These are phyloP conservation scores for Podospora didyma DNA, from an alignment of 495 filamentous ascomycete species.

Conservation along the genomic window DNA sequence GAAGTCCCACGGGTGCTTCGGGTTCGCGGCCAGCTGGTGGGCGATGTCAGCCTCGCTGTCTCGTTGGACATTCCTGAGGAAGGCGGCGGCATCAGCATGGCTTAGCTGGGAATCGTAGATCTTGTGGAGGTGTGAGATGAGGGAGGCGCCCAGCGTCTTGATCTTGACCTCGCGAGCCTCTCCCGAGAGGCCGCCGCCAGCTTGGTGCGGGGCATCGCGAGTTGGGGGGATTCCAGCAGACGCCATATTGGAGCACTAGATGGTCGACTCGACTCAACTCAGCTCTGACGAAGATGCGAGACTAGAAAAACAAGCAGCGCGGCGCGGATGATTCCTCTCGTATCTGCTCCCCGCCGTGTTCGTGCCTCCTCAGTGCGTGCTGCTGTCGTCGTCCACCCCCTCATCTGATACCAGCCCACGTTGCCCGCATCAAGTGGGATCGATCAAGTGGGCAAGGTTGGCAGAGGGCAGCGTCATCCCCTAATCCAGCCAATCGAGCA, in stretches of 20 bases:
- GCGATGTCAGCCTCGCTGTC: conserved; percentile 26
- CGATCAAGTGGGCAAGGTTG: too few relatives aligned
- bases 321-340: too few relatives aligned
- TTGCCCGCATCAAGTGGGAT: too few relatives aligned
- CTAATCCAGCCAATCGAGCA: background rate
- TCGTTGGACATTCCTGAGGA: conserved; percentile 34
- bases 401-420: too few relatives aligned
- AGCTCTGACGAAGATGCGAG: too few relatives aligned
- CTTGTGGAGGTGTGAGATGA: conserved; percentile 33
- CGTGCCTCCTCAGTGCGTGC: too few relatives aligned
- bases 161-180: conserved; percentile 28
- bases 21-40: conserved; percentile 11
- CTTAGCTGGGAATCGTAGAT: conserved; percentile 36
- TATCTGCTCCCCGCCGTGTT: too few relatives aligned
- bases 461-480: too few relatives aligned
- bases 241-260: conserved; percentile 1
- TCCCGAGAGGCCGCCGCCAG: conserved; percentile 31
- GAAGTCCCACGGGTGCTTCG: conserved; percentile 35
- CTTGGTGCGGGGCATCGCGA: conserved; percentile 24
- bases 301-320: too few relatives aligned
- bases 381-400: too few relatives aligned
- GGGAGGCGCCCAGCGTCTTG: conserved; percentile 23
- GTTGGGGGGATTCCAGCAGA: background rate
- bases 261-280: too few relatives aligned
- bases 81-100: conserved; percentile 32